These are phyloP conservation scores for Clausena lansium DNA, from an alignment of 345 rosid genomes.

Conservation along the genomic window DNA sequence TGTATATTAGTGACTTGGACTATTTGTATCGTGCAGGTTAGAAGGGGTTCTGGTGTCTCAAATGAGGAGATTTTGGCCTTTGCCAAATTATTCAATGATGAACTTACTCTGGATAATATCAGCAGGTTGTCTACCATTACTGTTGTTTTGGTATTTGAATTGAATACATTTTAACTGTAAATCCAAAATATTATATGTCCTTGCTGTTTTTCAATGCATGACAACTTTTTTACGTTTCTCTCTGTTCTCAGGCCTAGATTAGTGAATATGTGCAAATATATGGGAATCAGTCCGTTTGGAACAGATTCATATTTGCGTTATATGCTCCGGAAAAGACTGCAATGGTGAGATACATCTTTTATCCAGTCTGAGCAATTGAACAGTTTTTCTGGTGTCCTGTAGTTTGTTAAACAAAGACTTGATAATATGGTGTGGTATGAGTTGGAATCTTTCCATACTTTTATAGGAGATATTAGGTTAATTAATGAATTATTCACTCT, in stretches of 20 bases:
- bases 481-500: background rate
- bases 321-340: constrained; percentile 70
- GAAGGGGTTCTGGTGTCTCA: constrained; percentile 56
- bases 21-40: constrained; percentile 43
- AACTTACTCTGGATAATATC: constrained; percentile 71
- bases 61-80: constrained; percentile 70
- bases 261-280: constrained; percentile 72
- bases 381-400: background rate
- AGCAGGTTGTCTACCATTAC: constrained; percentile 47
- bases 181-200: background rate
- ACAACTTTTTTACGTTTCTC: constrained; percentile 2
- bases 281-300: constrained; percentile 72
- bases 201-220: constrained; percentile 9
- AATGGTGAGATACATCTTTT: constrained; percentile 38
- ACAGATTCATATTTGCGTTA: constrained; percentile 70
- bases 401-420: background rate
- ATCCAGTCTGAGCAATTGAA: background rate
- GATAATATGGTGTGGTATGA: background rate
- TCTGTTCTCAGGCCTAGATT: constrained; percentile 52
- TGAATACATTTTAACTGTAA: background rate
- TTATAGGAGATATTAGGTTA: background rate
- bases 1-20: background rate
- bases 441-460: too few relatives aligned
- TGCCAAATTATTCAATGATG: constrained; percentile 78
- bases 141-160: background rate